phyloP scores from a whole-genome alignment of 495 filamentous ascomycete genomes.

The Mytilinidion resinicola region DNA sequence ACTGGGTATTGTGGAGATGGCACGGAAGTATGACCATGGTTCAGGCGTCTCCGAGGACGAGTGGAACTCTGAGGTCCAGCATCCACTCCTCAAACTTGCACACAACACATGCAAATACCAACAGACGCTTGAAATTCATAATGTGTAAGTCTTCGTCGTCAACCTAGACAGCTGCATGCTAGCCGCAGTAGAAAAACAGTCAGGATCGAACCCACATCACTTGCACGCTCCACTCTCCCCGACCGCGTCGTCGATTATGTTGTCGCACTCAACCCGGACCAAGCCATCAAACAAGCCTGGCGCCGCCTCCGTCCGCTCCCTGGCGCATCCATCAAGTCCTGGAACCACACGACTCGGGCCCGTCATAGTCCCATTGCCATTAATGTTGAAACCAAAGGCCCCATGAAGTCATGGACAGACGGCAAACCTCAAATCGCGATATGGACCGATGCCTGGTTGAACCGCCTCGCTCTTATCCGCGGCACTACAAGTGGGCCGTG shows the following conservation, averaged over 20 bases:
- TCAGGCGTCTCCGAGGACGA: conserved; percentile 21
- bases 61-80: conserved; percentile 25
- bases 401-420: conserved; percentile 23
- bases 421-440: conserved; percentile 23
- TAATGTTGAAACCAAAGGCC: conserved; percentile 19
- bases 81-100: conserved; percentile 25
- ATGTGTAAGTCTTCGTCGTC: no score
- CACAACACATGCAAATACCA: no score
- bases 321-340: conserved; percentile 12
- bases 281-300: conserved; percentile 12
- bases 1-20: conserved; percentile 11
- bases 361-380: conserved; percentile 16
- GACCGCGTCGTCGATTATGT: conserved; percentile 21
- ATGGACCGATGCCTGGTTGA: conserved; percentile 15
- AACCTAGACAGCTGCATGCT: conserved; percentile 6
- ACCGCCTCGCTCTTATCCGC: no score
- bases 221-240: conserved; percentile 10
- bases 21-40: conserved; percentile 17
- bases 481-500: no score
- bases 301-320: conserved; percentile 8
- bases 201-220: conserved; percentile 15
- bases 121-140: conserved; percentile 10
- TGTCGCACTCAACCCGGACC: conserved; percentile 15
- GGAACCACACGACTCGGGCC: conserved; percentile 20
- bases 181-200: conserved; percentile 9